A percentile compares a stretch with the other conserved stretches of the same genome.
phyloP scores from a whole-genome alignment of 2,329 filamentous ascomycete species.

The Polytolypa hystricis region DNA sequence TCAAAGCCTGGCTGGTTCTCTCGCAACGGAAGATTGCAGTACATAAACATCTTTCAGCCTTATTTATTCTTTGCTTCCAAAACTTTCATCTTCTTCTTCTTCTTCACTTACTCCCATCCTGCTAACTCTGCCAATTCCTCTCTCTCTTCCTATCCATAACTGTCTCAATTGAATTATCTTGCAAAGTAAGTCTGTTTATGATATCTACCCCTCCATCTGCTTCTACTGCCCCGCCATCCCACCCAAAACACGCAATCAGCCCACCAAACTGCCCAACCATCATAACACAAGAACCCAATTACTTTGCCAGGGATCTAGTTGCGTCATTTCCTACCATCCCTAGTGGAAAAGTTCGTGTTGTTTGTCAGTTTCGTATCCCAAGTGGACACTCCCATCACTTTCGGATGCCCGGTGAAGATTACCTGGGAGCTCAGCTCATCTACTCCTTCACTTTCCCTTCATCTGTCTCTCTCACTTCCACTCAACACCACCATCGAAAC shows the following conservation, averaged over 20 bases:
- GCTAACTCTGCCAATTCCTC: background rate
- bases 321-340: background rate
- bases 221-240: slow-evolving; percentile 2
- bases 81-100: too few relatives aligned
- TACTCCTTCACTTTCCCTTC: too few relatives aligned
- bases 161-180: slow-evolving; percentile 4
- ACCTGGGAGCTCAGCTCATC: too few relatives aligned
- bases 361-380: background rate
- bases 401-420: slow-evolving; percentile 2
- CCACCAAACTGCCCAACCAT: too few relatives aligned
- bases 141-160: background rate
- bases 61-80: too few relatives aligned
- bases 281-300: too few relatives aligned
- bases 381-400: background rate
- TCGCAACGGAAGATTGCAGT: too few relatives aligned
- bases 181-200: slow-evolving; percentile 2
- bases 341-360: too few relatives aligned
- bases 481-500: slow-evolving; percentile 1
- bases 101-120: too few relatives aligned
- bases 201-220: background rate
- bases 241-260: too few relatives aligned
- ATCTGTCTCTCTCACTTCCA: background rate
- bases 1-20: too few relatives aligned
- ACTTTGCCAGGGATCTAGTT: background rate
- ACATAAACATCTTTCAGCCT: too few relatives aligned